These are phyloP conservation scores for Talaromyces amestolkiae DNA, from an alignment of 2,329 filamentous ascomycete species.

Conservation along the genomic window DNA sequence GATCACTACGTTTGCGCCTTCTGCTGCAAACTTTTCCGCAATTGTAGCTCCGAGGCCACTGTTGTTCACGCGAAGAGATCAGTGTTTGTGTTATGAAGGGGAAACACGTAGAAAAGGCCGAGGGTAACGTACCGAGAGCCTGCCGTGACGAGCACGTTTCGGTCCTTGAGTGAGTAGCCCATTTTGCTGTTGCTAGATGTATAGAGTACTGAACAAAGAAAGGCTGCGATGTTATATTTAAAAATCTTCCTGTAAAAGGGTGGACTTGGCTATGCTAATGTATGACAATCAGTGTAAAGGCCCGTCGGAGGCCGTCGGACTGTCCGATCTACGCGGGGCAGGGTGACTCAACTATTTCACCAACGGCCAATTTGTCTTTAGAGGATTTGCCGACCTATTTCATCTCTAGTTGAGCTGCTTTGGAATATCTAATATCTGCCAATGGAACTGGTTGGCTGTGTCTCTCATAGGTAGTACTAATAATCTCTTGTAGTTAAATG, in stretches of 20 bases:
- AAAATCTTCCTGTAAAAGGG: no score
- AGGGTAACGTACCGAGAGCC: slow-evolving; percentile 54
- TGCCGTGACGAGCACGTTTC: slow-evolving; percentile 64
- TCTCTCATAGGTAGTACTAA: not conserved
- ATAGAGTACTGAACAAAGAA: not conserved
- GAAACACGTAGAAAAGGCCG: not conserved
- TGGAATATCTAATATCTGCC: not conserved
- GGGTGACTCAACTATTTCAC: not conserved
- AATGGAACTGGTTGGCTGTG: not conserved
- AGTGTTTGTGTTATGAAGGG: not conserved
- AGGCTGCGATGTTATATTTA: no score
- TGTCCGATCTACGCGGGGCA: not conserved
- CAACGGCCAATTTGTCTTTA: not conserved
- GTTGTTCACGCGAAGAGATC: not conserved
- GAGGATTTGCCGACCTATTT: not conserved
- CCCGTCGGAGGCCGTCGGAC: not conserved
- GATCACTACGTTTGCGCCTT: slow-evolving; percentile 68
- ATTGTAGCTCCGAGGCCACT: slow-evolving; percentile 71
- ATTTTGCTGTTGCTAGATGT: slow-evolving; percentile 38
- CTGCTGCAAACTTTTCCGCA: slow-evolving; percentile 63
- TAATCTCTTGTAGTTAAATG: not conserved
- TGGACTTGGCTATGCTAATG: not conserved
- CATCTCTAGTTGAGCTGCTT: not conserved
- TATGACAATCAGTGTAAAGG: not conserved
- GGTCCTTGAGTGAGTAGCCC: slow-evolving; percentile 61